Percentiles rank a stretch among this genome's conserved stretches.
These are phyloP conservation scores for Coffea eugenioides DNA, from an alignment of 257 asterid species.

Conservation along the genomic window DNA sequence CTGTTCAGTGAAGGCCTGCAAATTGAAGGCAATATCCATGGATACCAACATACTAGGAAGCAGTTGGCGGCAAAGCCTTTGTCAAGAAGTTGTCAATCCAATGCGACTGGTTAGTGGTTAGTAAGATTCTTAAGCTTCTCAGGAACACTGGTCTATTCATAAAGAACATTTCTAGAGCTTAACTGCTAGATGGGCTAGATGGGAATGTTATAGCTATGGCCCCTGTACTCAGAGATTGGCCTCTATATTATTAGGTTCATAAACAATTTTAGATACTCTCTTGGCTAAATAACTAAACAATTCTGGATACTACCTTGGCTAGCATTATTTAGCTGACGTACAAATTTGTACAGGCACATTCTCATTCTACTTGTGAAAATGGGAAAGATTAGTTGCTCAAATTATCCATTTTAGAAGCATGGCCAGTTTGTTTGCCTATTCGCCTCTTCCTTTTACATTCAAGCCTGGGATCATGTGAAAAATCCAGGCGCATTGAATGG, in stretches of 20 bases:
- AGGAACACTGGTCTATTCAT: background rate
- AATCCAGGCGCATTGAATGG: conserved; percentile 45
- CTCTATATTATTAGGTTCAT: background rate
- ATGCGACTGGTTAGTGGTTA: background rate
- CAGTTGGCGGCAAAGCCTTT: background rate
- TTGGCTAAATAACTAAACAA: background rate
- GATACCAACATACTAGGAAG: background rate
- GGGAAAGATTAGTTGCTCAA: conserved; percentile 8
- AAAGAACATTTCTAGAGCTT: background rate
- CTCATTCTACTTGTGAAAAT: background rate
- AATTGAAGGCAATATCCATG: background rate
- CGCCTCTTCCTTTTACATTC: conserved; percentile 1
- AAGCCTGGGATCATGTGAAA: conserved; percentile 37
- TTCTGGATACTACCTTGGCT: background rate
- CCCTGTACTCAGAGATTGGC: background rate
- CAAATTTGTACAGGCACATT: conserved; percentile 15
- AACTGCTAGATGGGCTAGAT: background rate
- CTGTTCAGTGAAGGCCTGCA: no score
- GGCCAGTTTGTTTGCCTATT: conserved; percentile 1
- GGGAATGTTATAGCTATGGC: background rate
- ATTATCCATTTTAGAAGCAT: background rate
- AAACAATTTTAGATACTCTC: background rate
- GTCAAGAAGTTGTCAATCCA: background rate
- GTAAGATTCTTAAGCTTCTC: background rate
- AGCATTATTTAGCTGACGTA: background rate